These are phyloP conservation scores for Colletotrichum agaves DNA, from an alignment of 2,329 filamentous ascomycete species.

Conservation along the genomic window DNA sequence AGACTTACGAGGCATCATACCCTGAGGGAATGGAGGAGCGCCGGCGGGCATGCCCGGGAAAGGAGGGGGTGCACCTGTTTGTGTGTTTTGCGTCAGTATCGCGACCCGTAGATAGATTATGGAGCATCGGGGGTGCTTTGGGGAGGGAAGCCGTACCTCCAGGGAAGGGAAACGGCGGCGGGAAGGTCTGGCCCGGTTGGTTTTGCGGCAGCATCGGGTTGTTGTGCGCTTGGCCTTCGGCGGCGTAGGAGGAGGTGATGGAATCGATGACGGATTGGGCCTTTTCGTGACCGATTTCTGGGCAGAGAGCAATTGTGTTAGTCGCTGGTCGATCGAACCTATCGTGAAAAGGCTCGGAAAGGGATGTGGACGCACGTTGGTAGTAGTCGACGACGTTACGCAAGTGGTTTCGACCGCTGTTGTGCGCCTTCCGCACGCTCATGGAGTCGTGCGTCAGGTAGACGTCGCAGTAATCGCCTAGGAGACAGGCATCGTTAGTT, in stretches of 20 bases:
- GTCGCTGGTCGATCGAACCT: slow-evolving; percentile 9
- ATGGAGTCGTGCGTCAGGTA: slow-evolving; percentile 99
- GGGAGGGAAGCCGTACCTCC: slow-evolving; percentile 53
- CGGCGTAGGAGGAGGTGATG: slow-evolving; percentile 95
- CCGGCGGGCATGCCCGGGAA: slow-evolving; percentile 63
- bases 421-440: slow-evolving; percentile 99
- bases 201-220: slow-evolving; percentile 85
- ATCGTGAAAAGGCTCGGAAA: not conserved
- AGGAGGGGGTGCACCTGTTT: slow-evolving; percentile 64
- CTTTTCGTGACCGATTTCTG: slow-evolving; percentile 98
- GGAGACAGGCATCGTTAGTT: slow-evolving; percentile 44
- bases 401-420: slow-evolving; percentile 94
- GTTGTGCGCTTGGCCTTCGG: slow-evolving; percentile 86
- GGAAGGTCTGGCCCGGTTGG: slow-evolving; percentile 65
- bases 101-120: not conserved
- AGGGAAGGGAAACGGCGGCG: slow-evolving; percentile 71
- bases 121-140: not conserved
- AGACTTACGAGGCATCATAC: slow-evolving; percentile 63
- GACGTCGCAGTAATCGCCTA: slow-evolving; percentile 99
- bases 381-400: slow-evolving; percentile 99
- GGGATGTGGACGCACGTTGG: slow-evolving; percentile 71
- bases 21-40: slow-evolving; percentile 54
- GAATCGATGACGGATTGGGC: slow-evolving; percentile 98
- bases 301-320: slow-evolving; percentile 3
- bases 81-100: slow-evolving; percentile 37